Percentiles rank a stretch among this genome's conserved stretches.
These are phyloP conservation scores for Fusarium brevicatenulatum DNA, from an alignment of 2,329 filamentous ascomycete genomes.

Conservation along the genomic window DNA sequence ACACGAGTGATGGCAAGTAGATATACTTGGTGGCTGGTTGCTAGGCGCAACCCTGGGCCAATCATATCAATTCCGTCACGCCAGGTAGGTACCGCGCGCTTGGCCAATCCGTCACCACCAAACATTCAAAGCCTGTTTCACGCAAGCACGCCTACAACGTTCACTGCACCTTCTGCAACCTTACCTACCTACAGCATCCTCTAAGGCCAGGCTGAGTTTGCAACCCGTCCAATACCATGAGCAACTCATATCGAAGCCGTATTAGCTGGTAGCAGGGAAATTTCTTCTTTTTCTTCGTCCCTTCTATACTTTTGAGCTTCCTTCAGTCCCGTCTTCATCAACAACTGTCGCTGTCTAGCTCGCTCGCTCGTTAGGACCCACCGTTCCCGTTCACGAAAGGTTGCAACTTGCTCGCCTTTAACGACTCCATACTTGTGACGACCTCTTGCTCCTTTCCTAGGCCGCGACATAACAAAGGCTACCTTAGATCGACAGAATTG, in stretches of 20 bases:
- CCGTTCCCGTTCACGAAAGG: slow-evolving; percentile 40
- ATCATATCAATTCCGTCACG: neutral
- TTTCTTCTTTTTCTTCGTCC: slow-evolving; percentile 27
- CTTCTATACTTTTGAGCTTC: slow-evolving; percentile 13
- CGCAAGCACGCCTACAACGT: slow-evolving; percentile 19
- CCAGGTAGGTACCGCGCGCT: slow-evolving; percentile 39
- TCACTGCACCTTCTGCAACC: slow-evolving; percentile 15
- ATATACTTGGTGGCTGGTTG: slow-evolving; percentile 38
- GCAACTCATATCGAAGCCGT: slow-evolving; percentile 31
- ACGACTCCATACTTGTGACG: slow-evolving; percentile 28
- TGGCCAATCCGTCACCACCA: slow-evolving; percentile 38
- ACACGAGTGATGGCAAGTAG: neutral
- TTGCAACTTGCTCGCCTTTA: slow-evolving; percentile 36
- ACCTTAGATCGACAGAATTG: neutral
- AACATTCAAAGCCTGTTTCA: slow-evolving; percentile 34
- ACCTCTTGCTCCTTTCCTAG: slow-evolving; percentile 17
- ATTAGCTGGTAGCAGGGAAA: slow-evolving; percentile 40
- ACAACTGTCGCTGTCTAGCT: slow-evolving; percentile 24
- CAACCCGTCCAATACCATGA: slow-evolving; percentile 36
- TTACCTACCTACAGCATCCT: slow-evolving; percentile 10
- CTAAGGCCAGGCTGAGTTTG: slow-evolving; percentile 29
- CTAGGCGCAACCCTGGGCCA: slow-evolving; percentile 33
- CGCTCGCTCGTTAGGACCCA: slow-evolving; percentile 34
- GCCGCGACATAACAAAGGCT: slow-evolving; percentile 4
- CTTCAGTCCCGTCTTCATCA: slow-evolving; percentile 12